Base-by-base conservation (phyloP, 2,329 filamentous ascomycete species). In the Neopestalotiopsis clavispora region DNA sequence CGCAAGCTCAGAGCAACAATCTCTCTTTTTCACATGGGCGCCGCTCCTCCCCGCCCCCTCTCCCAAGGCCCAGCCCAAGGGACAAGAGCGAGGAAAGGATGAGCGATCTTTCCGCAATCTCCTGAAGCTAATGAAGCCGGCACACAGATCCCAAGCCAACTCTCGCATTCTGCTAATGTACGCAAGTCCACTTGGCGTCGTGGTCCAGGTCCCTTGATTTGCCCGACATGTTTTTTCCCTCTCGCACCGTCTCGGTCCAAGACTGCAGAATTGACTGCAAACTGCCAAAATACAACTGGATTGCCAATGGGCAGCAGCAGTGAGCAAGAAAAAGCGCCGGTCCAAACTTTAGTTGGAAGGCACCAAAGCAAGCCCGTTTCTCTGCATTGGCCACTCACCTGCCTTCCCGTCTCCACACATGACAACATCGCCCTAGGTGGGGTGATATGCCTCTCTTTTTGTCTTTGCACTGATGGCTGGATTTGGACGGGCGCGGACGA, bases 181-280 rank as follows among this genome's bases (percentile, higher is more conserved):
- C 59, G 17, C 30, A n/a, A 62, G 32, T 62, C 59, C 59, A 40
- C 59, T 62, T 62, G 59, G 59, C 59, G 59, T 34, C 59, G n/a
- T 34, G 45, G n/a, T 38, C 17, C 14, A 62, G 34, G 59, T 62
- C 59, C 59, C 59, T 62, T 62, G 59, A 62, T 62, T 62, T 40
- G 59, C 34, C 32, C 32, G 59, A 52, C 20, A 9, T 52, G 14
- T 52, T 14, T 52, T 52, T 17, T 17, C 59, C 34, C 28, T 40
- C 23, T 40, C 30, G 57, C 30, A 62, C 59, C 59, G 59, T 38
- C 30, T 42, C 6, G 34, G 23, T 28, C 34, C 34, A 38, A 10
- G 10, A 38, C 34, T 38, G 10, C 34, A 38, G 34, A 28, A 28
- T 28, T 28, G 23, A 10, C 49, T 56, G 49, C 17, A 23, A 56